phyloP scores from a whole-genome alignment of 768 basidiomycete genomes.

The Scleroderma bovista region DNA sequence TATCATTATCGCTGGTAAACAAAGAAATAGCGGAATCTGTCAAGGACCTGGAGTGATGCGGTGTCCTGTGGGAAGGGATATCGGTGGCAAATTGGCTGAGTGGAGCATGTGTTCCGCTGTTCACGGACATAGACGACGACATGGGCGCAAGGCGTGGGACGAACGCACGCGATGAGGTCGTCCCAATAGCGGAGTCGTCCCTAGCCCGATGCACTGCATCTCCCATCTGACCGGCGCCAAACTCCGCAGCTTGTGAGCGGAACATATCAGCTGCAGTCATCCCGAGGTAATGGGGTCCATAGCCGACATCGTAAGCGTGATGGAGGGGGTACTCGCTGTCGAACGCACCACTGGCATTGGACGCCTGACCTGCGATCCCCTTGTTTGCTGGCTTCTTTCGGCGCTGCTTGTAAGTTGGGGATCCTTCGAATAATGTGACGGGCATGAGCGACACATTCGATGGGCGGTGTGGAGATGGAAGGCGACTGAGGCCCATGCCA shows the following conservation, averaged over 20 bases:
- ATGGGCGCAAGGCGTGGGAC: slow-evolving; percentile 13
- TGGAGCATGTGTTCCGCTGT: slow-evolving; percentile 13
- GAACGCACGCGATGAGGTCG: slow-evolving; percentile 15
- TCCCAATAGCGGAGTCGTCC: slow-evolving; percentile 6
- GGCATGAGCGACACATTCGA: slow-evolving; percentile 45
- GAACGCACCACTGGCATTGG: slow-evolving; percentile 20
- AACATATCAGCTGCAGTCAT: slow-evolving; percentile 67
- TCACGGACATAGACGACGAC: slow-evolving; percentile 16
- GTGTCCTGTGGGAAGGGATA: slow-evolving; percentile 12
- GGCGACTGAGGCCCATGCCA: slow-evolving; percentile 9
- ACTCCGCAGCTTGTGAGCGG: slow-evolving; percentile 35
- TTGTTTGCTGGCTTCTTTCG: slow-evolving; percentile 62
- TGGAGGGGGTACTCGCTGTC: slow-evolving; percentile 15
- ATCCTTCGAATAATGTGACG: slow-evolving; percentile 77
- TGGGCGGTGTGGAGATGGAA: slow-evolving; percentile 15
- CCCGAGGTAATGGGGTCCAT: slow-evolving; percentile 23
- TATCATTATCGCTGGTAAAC: slow-evolving; percentile 15
- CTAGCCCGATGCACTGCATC: slow-evolving; percentile 11
- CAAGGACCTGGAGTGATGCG: slow-evolving; percentile 13
- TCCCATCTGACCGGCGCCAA: background rate
- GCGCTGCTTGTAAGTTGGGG: slow-evolving; percentile 84
- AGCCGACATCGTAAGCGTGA: slow-evolving; percentile 16
- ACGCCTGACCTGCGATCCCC: slow-evolving; percentile 22
- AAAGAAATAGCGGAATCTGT: slow-evolving; percentile 12
- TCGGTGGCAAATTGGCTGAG: slow-evolving; percentile 17